Base-by-base conservation (phyloP, 805 yeast species). In the Suhomyces vadensis region DNA sequence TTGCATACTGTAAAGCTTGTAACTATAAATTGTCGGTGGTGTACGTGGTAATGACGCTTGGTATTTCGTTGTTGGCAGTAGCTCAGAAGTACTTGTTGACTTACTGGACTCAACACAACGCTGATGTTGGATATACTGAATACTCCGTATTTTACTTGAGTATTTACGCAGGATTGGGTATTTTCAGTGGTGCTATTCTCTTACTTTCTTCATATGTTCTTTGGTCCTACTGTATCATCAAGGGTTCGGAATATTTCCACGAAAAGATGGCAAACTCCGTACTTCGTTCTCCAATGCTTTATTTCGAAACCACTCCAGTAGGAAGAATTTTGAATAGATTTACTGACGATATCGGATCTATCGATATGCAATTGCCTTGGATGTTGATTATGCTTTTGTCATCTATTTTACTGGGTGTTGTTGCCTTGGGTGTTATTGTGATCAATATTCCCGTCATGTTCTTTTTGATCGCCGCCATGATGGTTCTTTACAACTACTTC, bases 321-420 rank as follows among this genome's bases (percentile, higher is more conserved):
- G 89, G 89, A 4, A 68, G 88, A 55, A 74, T 83, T 13, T 68
- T 82, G 57, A 83, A 83, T 56, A 64, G 88, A 50, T 83, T 83
- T 53, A 75, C 85, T 19, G 77, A 79, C 54, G 89, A 83, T 62
- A 73, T 83, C 48, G 73, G 72, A 3, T n/a, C 37, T 16, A 33
- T 33, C 10, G 89, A 83, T 60, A 70, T 72, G 43, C 68, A 68
- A 1, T 65, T 83, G 26, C 86, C 87, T n/a, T 33, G 37, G 37
- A 33, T 33, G 37, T 74, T 82, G 52, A 61, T 71, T 17, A 68
- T 73, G 25, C 75, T 81, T 37, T 71, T 79, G 51, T 65, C 66
- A 11, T 63, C 75, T 0, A 33, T 68, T 2, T 56, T 82, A 38
- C 71, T 66, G 41, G 75, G 82, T 1, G 11, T 71, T 0, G 68